A percentile compares a stretch with the other conserved stretches of the same genome.
Evolutionary conservation across 345 rosid species (phyloP).

Genomic region (Boechera retrofracta): DNA sequence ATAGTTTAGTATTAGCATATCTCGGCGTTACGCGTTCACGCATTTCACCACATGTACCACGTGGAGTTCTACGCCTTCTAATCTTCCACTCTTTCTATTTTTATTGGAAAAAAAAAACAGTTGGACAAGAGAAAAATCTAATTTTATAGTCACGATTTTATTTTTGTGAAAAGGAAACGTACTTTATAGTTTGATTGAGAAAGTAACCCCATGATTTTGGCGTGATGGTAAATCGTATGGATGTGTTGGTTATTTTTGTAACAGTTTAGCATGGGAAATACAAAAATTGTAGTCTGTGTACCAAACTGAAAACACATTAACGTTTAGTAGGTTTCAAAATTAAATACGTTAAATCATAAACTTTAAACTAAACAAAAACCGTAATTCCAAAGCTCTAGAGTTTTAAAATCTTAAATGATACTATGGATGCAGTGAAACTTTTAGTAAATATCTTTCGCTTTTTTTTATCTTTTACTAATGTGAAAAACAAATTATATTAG

Average conservation of each 20-base stretch:
- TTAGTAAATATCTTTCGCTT: no score
- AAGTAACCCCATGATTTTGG: not conserved
- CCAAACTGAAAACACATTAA: not conserved
- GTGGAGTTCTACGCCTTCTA: constrained; percentile 25
- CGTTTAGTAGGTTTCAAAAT: not conserved
- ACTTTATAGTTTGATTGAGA: not conserved
- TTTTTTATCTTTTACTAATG: no score
- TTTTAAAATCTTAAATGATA: no score
- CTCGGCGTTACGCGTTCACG: constrained; percentile 39
- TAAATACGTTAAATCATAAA: no score
- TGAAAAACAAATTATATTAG: no score
- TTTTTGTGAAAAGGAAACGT: not conserved
- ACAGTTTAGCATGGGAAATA: not conserved
- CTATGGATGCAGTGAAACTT: no score
- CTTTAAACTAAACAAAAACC: no score
- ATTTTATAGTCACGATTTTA: not conserved
- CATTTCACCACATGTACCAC: constrained; percentile 40
- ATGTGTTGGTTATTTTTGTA: not conserved
- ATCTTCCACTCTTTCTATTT: not conserved
- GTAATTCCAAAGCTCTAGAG: not conserved
- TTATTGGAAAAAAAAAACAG: not conserved
- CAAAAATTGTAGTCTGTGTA: not conserved
- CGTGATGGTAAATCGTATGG: not conserved
- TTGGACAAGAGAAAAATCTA: not conserved
- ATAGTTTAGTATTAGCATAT: not conserved